Evolutionary conservation across 2,329 filamentous ascomycete genomes (phyloP).

Genomic region (Alternaria longipes): DNA sequence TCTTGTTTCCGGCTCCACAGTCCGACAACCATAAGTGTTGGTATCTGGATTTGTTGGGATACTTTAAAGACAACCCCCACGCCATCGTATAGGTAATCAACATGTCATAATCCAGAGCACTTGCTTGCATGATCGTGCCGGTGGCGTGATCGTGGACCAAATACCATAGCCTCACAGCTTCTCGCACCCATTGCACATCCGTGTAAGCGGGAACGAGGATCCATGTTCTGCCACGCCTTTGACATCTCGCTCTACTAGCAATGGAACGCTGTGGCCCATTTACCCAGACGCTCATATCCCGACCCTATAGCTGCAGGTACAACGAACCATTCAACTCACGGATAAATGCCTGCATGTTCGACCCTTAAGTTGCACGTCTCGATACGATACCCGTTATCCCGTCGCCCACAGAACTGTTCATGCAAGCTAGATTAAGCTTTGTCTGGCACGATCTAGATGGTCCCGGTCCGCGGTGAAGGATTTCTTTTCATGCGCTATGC

Average conservation of each 20-base stretch:
- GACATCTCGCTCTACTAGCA: not conserved
- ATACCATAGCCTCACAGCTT: not conserved
- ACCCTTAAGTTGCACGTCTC: not conserved
- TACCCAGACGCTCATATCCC: constrained; percentile 9
- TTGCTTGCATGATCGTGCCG: not conserved
- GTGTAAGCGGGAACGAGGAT: not conserved
- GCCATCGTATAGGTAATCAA: not conserved
- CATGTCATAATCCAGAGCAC: not conserved
- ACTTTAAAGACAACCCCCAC: not conserved
- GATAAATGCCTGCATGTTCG: constrained; percentile 18
- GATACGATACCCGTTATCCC: constrained; percentile 20
- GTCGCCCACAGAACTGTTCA: constrained; percentile 1
- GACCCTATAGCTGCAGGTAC: constrained; percentile 11
- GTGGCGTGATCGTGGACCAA: not conserved
- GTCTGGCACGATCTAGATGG: not conserved
- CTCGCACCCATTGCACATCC: not conserved
- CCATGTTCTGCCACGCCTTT: not conserved
- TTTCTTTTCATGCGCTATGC: constrained; percentile 6
- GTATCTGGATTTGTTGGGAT: not conserved
- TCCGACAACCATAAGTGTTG: not conserved
- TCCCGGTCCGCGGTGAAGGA: not conserved
- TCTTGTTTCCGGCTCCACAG: not conserved
- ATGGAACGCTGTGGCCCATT: not conserved
- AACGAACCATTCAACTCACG: constrained; percentile 1
- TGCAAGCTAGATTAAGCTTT: constrained; percentile 15